Evolutionary conservation across 306 rosid genomes (phyloP).

Genomic region (Cucurbita moschata): DNA sequence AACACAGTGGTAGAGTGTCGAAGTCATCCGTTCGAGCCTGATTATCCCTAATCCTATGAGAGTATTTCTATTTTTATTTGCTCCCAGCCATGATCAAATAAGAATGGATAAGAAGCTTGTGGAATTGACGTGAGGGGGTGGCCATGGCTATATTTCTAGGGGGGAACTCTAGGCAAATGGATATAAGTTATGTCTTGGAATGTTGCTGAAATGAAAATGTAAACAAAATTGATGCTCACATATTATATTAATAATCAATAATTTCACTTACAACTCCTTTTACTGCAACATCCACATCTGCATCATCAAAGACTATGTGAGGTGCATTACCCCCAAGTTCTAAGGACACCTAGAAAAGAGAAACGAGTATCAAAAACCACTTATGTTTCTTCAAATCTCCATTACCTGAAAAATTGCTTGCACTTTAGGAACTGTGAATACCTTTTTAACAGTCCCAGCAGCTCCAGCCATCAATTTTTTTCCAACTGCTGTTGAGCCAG

Average conservation of each 20-base stretch:
- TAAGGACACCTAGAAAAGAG: slow-evolving; percentile 58
- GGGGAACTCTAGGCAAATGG: too few relatives aligned
- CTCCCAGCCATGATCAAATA: too few relatives aligned
- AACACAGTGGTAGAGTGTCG: too few relatives aligned
- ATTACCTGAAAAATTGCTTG: slow-evolving; percentile 8
- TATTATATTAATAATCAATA: background rate
- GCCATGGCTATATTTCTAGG: too few relatives aligned
- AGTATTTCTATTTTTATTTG: too few relatives aligned
- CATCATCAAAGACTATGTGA: slow-evolving; percentile 91
- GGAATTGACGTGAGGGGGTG: too few relatives aligned
- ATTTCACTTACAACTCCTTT: slow-evolving; percentile 77
- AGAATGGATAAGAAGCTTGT: too few relatives aligned
- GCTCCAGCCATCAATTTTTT: slow-evolving; percentile 97
- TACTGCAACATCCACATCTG: slow-evolving; percentile 81
- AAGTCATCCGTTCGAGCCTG: too few relatives aligned
- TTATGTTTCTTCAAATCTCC: slow-evolving; percentile 10
- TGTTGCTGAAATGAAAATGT: background rate
- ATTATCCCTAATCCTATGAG: too few relatives aligned
- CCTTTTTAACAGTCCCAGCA: slow-evolving; percentile 85
- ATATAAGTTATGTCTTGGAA: too few relatives aligned
- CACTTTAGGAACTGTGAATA: slow-evolving; percentile 15
- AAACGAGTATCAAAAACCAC: slow-evolving; percentile 5
- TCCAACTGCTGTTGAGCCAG: slow-evolving; percentile 96
- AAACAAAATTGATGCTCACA: background rate
- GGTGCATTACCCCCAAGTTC: slow-evolving; percentile 99